Evolutionary conservation across 108 stramenopile genomes (phyloP).

Genomic region (Epithemia pelagica): DNA sequence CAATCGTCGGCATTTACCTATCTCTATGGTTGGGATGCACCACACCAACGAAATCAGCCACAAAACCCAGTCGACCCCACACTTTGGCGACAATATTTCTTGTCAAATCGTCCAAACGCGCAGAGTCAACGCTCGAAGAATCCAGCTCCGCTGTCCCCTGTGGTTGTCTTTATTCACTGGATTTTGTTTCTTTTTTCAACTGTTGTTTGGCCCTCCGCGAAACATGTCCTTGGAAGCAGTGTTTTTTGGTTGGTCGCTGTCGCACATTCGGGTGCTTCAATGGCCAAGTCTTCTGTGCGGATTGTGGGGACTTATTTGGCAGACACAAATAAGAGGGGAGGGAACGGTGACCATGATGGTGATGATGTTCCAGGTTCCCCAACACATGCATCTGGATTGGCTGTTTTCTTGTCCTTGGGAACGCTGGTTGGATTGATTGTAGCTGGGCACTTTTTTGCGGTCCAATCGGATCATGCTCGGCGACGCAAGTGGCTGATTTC

Average conservation of each 20-base stretch:
- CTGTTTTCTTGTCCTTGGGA: constrained; percentile 62
- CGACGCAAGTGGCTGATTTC: constrained; percentile 61
- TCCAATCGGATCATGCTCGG: constrained; percentile 25
- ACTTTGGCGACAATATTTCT: background rate
- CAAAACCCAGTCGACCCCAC: constrained; percentile 55
- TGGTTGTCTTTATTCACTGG: constrained; percentile 27
- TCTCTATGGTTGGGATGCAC: constrained; percentile 45
- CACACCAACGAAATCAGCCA: constrained; percentile 50
- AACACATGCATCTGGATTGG: constrained; percentile 48
- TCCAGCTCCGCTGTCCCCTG: background rate
- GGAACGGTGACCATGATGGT: background rate
- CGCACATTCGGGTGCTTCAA: constrained; percentile 66
- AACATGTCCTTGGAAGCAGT: constrained; percentile 43
- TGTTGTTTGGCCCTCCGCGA: constrained; percentile 38
- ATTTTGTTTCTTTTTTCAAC: constrained; percentile 6
- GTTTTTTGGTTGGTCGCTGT: constrained; percentile 77
- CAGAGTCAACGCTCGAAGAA: constrained; percentile 26
- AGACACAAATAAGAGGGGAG: constrained; percentile 57
- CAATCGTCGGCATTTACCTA: constrained; percentile 28
- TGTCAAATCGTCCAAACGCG: constrained; percentile 27
- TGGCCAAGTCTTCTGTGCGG: constrained; percentile 61
- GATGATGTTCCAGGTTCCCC: constrained; percentile 17
- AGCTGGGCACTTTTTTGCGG: constrained; percentile 57
- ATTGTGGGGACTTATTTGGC: constrained; percentile 64
- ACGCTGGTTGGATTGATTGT: constrained; percentile 56